Evolutionary conservation across 805 yeast species (phyloP), one percentile per base, ranked within the genome.

Genomic region (Hemisphaericaspora nanyangensis): DNA sequence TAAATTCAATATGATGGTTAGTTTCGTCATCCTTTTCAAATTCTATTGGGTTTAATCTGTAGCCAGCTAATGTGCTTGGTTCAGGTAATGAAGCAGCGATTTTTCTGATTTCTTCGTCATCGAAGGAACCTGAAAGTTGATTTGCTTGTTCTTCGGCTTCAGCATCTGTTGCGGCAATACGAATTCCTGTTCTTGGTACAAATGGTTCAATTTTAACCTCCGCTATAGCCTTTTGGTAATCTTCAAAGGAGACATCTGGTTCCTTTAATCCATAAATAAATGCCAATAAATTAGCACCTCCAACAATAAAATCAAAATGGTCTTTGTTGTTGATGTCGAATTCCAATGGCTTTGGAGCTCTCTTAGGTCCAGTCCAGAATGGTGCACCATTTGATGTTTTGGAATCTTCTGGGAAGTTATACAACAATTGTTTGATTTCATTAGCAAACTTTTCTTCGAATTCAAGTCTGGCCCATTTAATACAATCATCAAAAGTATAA

Each of bases 21-120:
- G 93, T 63, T 60, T 93, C 99, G 62, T 93, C 99, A 67, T 93
- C 99, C 67, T 93, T 93, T 68, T 93, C 99, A 60, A 93, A 93
- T 50, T 90, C 98, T 34, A 84, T 93, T n/a, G 96, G 90, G 24
- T 59, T 71, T 52, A 93, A 72, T 58, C 95, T 76, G 68, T 84
- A 90, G 2, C 96, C 96, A 5, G 91, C 95, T 55, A 93, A 66
- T 0, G 90, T 71, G 2, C 95, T 79, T 29, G 97, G 95, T 39
- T 85, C 79, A 20, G 99, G 99, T 50, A 93, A 74, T 10, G 84
- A 71, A 31, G 83, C 80, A 18, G 95, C 87, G 40, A 93, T 68
- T 43, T 71, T 61, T 49, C 76, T 79, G 48, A 90, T 64, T 39
- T 80, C 85, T 46, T 79, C 85, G 41, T 75, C 73, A 48, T 80